Evolutionary conservation across 163 green algal species (phyloP).

Genomic region (Botryococcus braunii): DNA sequence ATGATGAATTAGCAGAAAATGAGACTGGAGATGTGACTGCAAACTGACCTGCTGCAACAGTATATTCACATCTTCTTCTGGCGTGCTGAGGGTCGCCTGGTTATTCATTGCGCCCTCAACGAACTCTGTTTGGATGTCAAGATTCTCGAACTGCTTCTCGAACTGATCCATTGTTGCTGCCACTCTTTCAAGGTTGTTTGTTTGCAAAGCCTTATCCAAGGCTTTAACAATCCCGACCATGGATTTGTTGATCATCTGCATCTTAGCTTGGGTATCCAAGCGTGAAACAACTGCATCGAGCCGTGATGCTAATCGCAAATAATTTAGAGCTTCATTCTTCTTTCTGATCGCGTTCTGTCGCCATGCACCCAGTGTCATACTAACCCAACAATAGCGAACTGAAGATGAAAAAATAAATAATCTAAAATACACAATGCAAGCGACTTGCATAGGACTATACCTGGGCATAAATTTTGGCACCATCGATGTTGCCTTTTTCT

Average conservation of each 20-base stretch:
- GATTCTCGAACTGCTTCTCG: constrained; percentile 91
- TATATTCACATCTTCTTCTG: constrained; percentile 57
- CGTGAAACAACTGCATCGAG: constrained; percentile 86
- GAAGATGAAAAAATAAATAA: neutral
- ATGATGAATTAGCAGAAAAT: too few relatives aligned
- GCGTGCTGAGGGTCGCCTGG: constrained; percentile 70
- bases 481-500: constrained; percentile 96
- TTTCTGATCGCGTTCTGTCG: constrained; percentile 97
- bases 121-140: constrained; percentile 87
- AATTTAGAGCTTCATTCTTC: constrained; percentile 94
- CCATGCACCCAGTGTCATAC: neutral
- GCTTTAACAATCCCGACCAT: constrained; percentile 90
- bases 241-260: constrained; percentile 81
- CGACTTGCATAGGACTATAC: too few relatives aligned
- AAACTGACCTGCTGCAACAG: constrained; percentile 22
- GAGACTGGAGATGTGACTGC: too few relatives aligned
- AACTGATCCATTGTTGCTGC: constrained; percentile 76
- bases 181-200: constrained; percentile 85
- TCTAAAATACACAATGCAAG: too few relatives aligned
- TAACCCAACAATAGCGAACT: neutral
- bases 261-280: constrained; percentile 86
- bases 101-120: constrained; percentile 84
- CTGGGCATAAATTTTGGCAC: constrained; percentile 91
- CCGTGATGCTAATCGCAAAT: constrained; percentile 76
- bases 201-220: constrained; percentile 71